Evolutionary conservation across 305 asterid genomes (phyloP).

Genomic region (Fraxinus ornus): DNA sequence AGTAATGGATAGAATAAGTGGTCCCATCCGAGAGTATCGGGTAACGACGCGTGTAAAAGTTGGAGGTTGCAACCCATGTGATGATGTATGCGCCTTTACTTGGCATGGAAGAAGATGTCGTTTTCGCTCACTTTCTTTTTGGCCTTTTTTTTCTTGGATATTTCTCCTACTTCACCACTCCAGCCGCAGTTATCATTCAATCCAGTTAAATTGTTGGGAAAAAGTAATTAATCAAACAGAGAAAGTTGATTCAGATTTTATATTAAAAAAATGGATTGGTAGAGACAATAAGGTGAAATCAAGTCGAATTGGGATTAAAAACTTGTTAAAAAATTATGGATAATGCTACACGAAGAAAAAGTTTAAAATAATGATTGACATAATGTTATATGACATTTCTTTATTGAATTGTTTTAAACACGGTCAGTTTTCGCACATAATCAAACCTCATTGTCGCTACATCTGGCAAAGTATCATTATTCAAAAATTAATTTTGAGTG

Average conservation of each 20-base stretch:
- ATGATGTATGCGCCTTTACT: not conserved
- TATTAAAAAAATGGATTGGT: not conserved
- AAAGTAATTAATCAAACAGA: not conserved
- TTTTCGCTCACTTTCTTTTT: not conserved
- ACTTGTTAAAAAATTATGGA: too few species aligned
- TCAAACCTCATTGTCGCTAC: too few species aligned
- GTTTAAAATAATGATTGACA: too few species aligned
- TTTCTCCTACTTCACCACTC: too few species aligned
- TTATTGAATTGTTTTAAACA: too few species aligned
- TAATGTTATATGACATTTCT: too few species aligned
- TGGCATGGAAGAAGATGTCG: slow-evolving; percentile 24
- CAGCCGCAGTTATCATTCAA: too few species aligned
- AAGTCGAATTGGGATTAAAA: not conserved
- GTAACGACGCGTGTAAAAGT: slow-evolving; percentile 28
- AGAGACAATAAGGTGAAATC: not conserved
- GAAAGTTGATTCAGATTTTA: not conserved
- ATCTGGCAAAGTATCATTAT: too few species aligned
- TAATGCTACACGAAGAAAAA: too few species aligned
- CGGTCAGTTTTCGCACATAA: too few species aligned
- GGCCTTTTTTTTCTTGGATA: too few species aligned
- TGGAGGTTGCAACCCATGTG: slow-evolving; percentile 25
- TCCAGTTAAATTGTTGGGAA: not conserved
- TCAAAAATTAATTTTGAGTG: too few species aligned
- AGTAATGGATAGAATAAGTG: slow-evolving; percentile 12
- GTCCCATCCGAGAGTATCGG: slow-evolving; percentile 17